These are phyloP conservation scores for Triticum aestivum DNA, from an alignment of 176 grass and related monocot genomes.

Conservation along the genomic window DNA sequence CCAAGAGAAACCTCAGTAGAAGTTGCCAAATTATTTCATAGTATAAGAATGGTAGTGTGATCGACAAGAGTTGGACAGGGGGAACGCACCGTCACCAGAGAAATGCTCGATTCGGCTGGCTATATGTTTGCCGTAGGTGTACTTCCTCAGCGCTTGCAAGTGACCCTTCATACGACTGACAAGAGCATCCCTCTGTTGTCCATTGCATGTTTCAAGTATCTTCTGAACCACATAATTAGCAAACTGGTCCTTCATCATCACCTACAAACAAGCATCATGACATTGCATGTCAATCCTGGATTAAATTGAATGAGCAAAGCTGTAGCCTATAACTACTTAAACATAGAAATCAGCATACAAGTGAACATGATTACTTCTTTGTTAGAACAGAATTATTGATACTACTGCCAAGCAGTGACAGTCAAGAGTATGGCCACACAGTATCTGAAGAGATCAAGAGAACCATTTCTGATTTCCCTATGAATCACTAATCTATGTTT, in stretches of 20 bases:
- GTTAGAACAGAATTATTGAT: neutral
- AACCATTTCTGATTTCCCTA: neutral
- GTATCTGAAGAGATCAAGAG: neutral
- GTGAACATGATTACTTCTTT: neutral
- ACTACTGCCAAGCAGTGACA: neutral
- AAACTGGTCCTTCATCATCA: constrained; percentile 86
- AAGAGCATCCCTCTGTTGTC: constrained; percentile 48
- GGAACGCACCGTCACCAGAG: constrained; percentile 47
- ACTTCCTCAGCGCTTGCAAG: constrained; percentile 61
- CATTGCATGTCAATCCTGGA: neutral
- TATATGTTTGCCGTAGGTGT: constrained; percentile 77
- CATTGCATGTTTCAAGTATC: constrained; percentile 61
- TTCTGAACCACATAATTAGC: constrained; percentile 86
- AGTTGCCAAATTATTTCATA: neutral
- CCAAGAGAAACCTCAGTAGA: neutral
- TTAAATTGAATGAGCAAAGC: neutral
- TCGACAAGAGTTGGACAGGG: neutral
- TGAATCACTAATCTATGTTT: neutral
- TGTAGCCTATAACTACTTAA: constrained; percentile 21
- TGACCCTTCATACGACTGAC: constrained; percentile 52
- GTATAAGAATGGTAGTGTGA: neutral
- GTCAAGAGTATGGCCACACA: neutral
- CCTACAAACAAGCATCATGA: neutral
- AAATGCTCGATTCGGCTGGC: constrained; percentile 62
- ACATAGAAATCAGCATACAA: neutral